phyloP scores from a whole-genome alignment of 2,329 filamentous ascomycete species.

The Fusarium stilboides region DNA sequence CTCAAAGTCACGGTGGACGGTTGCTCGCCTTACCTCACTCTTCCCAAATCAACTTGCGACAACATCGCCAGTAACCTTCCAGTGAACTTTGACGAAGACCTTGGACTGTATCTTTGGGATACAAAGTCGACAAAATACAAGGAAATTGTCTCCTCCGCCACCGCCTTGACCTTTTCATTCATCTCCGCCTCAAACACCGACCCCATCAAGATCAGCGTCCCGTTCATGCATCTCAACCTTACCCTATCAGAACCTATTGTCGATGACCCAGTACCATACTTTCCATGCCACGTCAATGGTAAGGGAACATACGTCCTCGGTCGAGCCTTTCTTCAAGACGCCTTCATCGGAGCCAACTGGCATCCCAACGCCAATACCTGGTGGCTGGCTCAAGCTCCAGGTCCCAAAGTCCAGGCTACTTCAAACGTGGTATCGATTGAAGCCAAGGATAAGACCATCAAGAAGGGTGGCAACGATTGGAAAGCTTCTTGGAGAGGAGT shows the following conservation, averaged over 20 bases:
- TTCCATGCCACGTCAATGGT: conserved; percentile 58
- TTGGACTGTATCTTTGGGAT: conserved; percentile 17
- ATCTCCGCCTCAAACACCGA: conserved; percentile 2
- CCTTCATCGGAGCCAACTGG: conserved; percentile 62
- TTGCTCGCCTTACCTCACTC: conserved; percentile 7
- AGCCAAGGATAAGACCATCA: conserved; percentile 6
- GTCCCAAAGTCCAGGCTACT: conserved; percentile 12
- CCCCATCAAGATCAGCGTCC: conserved; percentile 7
- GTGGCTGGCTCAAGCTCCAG: conserved; percentile 40
- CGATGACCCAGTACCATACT: neutral
- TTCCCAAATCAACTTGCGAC: conserved; percentile 19
- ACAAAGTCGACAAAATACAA: conserved; percentile 1
- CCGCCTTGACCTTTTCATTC: conserved; percentile 5
- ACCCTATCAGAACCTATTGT: conserved; percentile 7
- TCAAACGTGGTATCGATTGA: conserved; percentile 8
- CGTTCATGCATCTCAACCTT: conserved; percentile 22
- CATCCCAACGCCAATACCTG: conserved; percentile 35
- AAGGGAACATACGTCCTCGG: conserved; percentile 54
- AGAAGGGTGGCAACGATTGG: conserved; percentile 32
- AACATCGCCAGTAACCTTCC: conserved; percentile 8
- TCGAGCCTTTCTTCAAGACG: conserved; percentile 60
- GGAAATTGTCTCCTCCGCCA: neutral
- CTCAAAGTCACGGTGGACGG: conserved; percentile 16
- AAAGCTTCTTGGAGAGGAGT: conserved; percentile 30
- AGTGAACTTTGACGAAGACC: neutral